Evolutionary conservation across 2,329 filamentous ascomycete species (phyloP), one percentile per base, ranked within the genome.

Genomic region (Fusarium tuaranense): DNA sequence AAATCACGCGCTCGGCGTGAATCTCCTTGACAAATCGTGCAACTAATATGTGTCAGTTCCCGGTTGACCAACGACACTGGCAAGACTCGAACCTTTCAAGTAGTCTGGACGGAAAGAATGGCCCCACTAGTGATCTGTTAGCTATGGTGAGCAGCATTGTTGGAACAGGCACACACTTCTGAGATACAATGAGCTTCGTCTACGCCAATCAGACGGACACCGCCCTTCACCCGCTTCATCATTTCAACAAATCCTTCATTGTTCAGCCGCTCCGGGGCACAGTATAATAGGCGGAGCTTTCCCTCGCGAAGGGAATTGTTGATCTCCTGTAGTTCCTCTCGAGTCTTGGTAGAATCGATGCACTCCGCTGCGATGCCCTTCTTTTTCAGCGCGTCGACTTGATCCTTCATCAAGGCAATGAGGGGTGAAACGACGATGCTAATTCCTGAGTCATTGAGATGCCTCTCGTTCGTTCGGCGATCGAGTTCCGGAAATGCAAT

Each of bases 171-270:
- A 14, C 65, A 44, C 41, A 66, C 78, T 74, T 80, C 78, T 27
- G 88, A 90, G 44, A 91, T 88, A 69, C 88, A 91, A 72, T 90
- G 88, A 1, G 89, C 88, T 74, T 91, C 88, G 44, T 91, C 89
- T 0, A 90, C 86, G 1, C 88, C 89, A 25, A 91, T 80, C 6
- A 92, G 80, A 3, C 90, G 86, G 2, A 91, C 83, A 8, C 89
- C 89, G 3, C 89, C 89, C 1, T 85, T 85, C 0, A 90, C 86
- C 14, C 85, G 79, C 51, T 87, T 88, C 79, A 91, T 89, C 18
- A 82, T 87, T 57, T 87, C 85, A 7, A 91, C 84, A 59, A 92
- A 91, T 0, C 86, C 86, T 74, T 91, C 89, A 66, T 91, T 91
- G 75, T 91, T 91, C 13, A 92, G 82, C 8, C 88, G 83, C 78